Base-by-base conservation (phyloP, 495 filamentous ascomycete species). In the Darksidea phi region DNA sequence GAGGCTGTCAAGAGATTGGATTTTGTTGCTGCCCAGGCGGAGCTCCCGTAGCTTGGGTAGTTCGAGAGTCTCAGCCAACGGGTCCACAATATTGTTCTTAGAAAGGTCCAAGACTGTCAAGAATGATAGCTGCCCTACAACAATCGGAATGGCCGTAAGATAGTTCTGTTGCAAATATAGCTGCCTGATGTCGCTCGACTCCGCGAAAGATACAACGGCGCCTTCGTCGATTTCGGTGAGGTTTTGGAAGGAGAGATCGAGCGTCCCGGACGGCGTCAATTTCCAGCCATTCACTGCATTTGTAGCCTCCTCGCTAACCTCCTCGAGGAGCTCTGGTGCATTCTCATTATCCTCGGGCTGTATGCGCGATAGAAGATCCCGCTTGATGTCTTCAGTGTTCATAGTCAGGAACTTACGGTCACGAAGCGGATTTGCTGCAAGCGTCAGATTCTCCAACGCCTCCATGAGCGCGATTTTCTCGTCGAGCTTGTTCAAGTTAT, bases 401-500 rank as follows among this genome's bases (percentile, higher is more conserved):
- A 96, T 88, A 20, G 77, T 86, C 28, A 91, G 77, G 54, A 94
- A 88, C 71, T 88, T 95, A 64, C 88, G 90, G 64, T 96, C 91
- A 45, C 87, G 78, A 12, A 98, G 74, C 5, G 94, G 94, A 68
- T 98, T 98, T 13, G 89, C 90, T 46, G 85, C 84, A 36, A 98
- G 78, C 11, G 82, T 82, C 38, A 97, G 80, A 57, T 83, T 84
- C 8, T 81, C 78, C 8, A 98, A 76, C 49, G 74, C 86, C 3
- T 90, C 83, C 89, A 97, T 96, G 25, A 83, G 73, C 6, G 88
- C 89, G 57, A 97, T 83, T 64, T 82, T 82, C 11, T 88, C 80
- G 63, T 95, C 90, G 34, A 98, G 67, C 18, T 81, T 74, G 6
- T 81, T 84, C 15, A 98, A 80, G 59, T 90, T 82, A 70, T 99